Base-by-base conservation (phyloP, 2,329 filamentous ascomycete species). In the Aspergillus aculeatus region DNA sequence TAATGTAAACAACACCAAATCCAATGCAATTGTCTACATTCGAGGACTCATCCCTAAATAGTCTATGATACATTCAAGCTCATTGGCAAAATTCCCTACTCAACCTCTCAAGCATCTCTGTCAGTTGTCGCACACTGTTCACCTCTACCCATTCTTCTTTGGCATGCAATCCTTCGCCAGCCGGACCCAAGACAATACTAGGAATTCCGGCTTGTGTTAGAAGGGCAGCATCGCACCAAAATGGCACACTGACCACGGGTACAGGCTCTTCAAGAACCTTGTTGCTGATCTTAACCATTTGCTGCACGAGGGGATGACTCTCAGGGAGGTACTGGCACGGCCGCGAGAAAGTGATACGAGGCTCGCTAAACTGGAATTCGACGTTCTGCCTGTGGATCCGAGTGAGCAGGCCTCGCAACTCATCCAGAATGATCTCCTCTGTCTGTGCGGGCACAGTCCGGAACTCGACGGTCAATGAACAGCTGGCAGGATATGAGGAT, bases 201-300 rank as follows among this genome's bases (percentile, higher is more conserved):
- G 81, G 76, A 29, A 84, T 80, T 0, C 80, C 82, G 14, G 68
- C 71, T 19, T 78, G 72, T 0, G 74, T 71, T 0, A 84, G 62
- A 12, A 84, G 66, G 1, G 82, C 82, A n/a, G 77, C 80, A 64
- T 84, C 81, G 0, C 80, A 81, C 83, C 82, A 84, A 61, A 76
- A 83, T 0, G 75, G 65, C 0, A 66, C 74, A 6, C 72, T 73
- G 2, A 56, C 29, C 0, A 80, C 59, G 0, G 56, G 57, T 0
- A 73, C 68, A 0, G 71, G 56, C 7, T 41, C 57, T 0, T 71
- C 75, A 1, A 78, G 63, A 0, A 71, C 64, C 2, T 64, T 47
- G 2, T 67, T 57, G 1, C 75, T 70, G 38, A 71, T 66, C 0
- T 72, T 63, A 1, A 66, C 53, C 0, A 77, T 71, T 5, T 75